Conservation (phyloP, 1,284 basidiomycete species). For the Phlebopus sp. region DNA sequence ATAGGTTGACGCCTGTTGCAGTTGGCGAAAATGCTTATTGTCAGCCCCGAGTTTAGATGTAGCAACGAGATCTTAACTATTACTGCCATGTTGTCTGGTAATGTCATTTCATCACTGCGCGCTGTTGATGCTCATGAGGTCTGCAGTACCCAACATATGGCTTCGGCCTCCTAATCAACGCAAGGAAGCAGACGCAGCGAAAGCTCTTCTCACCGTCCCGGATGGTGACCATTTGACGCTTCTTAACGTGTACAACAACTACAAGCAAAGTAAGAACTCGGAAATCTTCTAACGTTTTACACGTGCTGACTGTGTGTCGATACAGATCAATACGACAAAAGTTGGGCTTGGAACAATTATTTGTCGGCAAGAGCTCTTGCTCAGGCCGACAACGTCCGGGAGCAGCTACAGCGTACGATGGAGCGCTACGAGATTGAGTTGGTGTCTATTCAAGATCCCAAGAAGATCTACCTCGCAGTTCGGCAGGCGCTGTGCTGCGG, state of each 20-base stretch:
- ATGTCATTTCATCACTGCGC: slow-evolving; percentile 17
- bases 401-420: slow-evolving; percentile 91
- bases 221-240: slow-evolving; percentile 96
- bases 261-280: slow-evolving; percentile 68
- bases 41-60: slow-evolving; percentile 93
- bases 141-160: slow-evolving; percentile 88
- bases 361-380: slow-evolving; percentile 81
- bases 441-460: slow-evolving; percentile 76
- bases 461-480: slow-evolving; percentile 78
- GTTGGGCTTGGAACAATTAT: slow-evolving; percentile 95
- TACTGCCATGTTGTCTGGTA: slow-evolving; percentile 93
- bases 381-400: slow-evolving; percentile 95
- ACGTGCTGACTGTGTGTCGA: slow-evolving; percentile 7
- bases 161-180: slow-evolving; percentile 85
- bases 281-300: background rate
- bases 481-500: slow-evolving; percentile 87
- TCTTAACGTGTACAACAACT: slow-evolving; percentile 95
- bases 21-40: slow-evolving; percentile 93
- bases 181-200: slow-evolving; percentile 90
- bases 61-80: slow-evolving; percentile 96
- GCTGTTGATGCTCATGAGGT: slow-evolving; percentile 4
- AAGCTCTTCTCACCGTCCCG: slow-evolving; percentile 85
- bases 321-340: slow-evolving; percentile 70
- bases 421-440: slow-evolving; percentile 87
- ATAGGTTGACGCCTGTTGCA: slow-evolving; percentile 24